Conservation (phyloP, 768 basidiomycete genomes). For the Lactarius tabidus region DNA sequence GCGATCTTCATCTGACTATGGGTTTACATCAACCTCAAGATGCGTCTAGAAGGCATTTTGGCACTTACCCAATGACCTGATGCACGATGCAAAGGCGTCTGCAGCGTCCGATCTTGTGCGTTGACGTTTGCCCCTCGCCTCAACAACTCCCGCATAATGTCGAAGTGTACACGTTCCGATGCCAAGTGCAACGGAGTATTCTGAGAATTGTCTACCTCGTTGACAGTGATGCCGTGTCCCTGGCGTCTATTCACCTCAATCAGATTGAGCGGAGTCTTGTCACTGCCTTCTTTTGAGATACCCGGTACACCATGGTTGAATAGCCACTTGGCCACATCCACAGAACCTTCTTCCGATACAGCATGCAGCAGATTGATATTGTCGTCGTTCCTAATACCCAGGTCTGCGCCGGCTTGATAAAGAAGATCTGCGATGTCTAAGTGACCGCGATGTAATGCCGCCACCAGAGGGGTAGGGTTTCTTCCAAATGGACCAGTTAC, state of each 20-base stretch:
- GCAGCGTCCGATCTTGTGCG: too few species aligned
- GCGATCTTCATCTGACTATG: too few species aligned
- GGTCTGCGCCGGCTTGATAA: not conserved
- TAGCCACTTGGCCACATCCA: not conserved
- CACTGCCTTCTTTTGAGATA: not conserved
- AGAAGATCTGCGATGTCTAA: not conserved
- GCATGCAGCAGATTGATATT: not conserved
- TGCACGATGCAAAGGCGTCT: too few species aligned
- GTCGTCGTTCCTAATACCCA: not conserved
- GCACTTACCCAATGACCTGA: too few species aligned
- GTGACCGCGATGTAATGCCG: not conserved
- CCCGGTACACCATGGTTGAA: not conserved
- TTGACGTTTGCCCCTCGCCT: too few species aligned
- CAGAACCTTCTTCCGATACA: not conserved
- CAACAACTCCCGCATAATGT: too few species aligned
- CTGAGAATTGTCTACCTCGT: too few species aligned
- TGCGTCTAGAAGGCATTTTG: too few species aligned
- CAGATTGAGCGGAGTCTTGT: not conserved
- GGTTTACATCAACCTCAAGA: not conserved
- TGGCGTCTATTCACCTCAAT: too few species aligned
- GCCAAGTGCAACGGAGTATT: too few species aligned
- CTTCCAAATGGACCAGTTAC: not conserved
- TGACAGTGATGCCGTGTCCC: too few species aligned
- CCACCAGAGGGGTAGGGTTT: not conserved
- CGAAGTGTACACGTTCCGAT: too few species aligned